A percentile compares a stretch with the other conserved stretches of the same genome.
Conservation (phyloP, 2,329 filamentous ascomycete species). For the Colletotrichum orchidophilum region DNA sequence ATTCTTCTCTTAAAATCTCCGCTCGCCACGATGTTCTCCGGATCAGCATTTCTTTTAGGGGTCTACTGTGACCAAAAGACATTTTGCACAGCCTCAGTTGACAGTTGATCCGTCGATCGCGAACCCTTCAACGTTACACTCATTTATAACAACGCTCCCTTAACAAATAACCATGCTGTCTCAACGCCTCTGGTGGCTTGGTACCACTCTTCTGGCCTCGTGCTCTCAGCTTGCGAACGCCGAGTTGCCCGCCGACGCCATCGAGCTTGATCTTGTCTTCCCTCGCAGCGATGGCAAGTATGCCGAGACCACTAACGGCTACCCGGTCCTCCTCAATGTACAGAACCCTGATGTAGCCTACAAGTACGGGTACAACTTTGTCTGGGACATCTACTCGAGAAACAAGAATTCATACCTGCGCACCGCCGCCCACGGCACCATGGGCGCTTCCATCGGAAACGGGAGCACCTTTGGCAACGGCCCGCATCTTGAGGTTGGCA, state of each 20-base stretch:
- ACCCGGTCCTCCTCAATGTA: slow-evolving; percentile 30
- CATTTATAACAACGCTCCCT: background rate
- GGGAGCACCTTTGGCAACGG: slow-evolving; percentile 23
- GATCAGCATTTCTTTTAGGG: slow-evolving; percentile 13
- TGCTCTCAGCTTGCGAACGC: slow-evolving; percentile 16
- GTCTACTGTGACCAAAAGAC: no score
- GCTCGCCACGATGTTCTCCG: slow-evolving; percentile 11
- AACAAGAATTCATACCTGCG: slow-evolving; percentile 29
- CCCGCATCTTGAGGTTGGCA: slow-evolving; percentile 26
- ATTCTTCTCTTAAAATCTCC: slow-evolving; percentile 15
- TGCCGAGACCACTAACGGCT: slow-evolving; percentile 24
- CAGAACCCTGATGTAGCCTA: slow-evolving; percentile 33
- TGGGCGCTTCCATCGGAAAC: slow-evolving; percentile 27
- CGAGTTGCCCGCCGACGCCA: slow-evolving; percentile 29
- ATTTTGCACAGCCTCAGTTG: slow-evolving; percentile 2
- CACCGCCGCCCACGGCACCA: slow-evolving; percentile 27
- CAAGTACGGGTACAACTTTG: slow-evolving; percentile 31
- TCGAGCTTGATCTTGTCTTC: slow-evolving; percentile 33
- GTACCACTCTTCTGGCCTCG: slow-evolving; percentile 16
- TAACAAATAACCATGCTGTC: slow-evolving; percentile 11
- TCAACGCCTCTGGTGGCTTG: slow-evolving; percentile 12
- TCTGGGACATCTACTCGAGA: slow-evolving; percentile 30
- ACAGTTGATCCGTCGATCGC: background rate
- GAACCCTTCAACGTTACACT: slow-evolving; percentile 17
- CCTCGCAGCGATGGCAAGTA: slow-evolving; percentile 30